A percentile compares a stretch with the other conserved stretches of the same genome.
Conservation (phyloP, 129 eudicot genomes). For the Scalesia atractyloides region DNA sequence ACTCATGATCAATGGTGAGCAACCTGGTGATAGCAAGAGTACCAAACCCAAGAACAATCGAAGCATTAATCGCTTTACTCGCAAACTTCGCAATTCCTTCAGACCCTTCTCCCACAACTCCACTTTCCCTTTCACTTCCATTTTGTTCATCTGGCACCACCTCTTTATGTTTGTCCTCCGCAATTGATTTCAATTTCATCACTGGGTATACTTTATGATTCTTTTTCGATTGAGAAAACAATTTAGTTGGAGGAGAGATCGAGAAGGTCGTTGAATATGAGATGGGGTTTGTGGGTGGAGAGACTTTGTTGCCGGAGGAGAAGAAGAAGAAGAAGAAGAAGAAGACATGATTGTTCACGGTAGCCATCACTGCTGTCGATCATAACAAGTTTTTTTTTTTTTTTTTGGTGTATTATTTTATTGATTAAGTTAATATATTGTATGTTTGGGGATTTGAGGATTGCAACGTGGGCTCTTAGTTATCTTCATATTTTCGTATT, state of each 20-base stretch:
- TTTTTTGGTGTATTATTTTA: neutral
- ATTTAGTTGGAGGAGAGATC: constrained; percentile 19
- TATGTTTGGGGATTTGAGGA: constrained; percentile 12
- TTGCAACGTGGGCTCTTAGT: constrained; percentile 17
- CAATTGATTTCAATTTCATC: constrained; percentile 34
- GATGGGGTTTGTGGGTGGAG: constrained; percentile 19
- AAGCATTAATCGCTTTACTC: constrained; percentile 61
- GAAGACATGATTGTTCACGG: constrained; percentile 19
- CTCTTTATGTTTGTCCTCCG: constrained; percentile 54
- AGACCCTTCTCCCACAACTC: neutral
- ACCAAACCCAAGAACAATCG: constrained; percentile 83
- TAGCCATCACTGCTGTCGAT: constrained; percentile 46
- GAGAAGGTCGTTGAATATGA: constrained; percentile 21
- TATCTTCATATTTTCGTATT: constrained; percentile 7
- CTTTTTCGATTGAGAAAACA: constrained; percentile 23
- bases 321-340: no score
- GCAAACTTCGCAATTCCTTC: neutral
- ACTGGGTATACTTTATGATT: constrained; percentile 10
- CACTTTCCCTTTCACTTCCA: constrained; percentile 7
- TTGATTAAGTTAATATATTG: neutral
- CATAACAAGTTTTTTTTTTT: neutral
- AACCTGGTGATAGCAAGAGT: constrained; percentile 70
- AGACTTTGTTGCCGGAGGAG: constrained; percentile 16
- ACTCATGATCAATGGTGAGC: constrained; percentile 90
- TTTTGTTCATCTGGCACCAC: constrained; percentile 33